Conservation (phyloP, 208 protist species). For the Trypanosoma theileri region DNA sequence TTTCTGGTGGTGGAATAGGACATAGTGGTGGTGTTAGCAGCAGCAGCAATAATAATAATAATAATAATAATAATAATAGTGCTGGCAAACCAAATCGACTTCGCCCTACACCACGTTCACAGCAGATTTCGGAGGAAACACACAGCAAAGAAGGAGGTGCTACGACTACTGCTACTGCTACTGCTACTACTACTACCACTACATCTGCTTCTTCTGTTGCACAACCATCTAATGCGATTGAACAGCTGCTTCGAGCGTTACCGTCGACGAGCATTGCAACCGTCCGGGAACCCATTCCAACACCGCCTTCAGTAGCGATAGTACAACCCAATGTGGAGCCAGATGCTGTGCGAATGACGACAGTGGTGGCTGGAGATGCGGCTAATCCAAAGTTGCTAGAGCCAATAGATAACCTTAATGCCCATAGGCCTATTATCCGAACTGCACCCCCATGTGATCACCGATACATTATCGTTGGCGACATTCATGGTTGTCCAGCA, state of each 20-base stretch:
- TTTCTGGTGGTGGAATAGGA: neutral
- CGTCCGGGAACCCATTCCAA: conserved; percentile 12
- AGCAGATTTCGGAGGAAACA: conserved; percentile 2
- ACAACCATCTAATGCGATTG: conserved; percentile 7
- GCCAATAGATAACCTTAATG: conserved; percentile 65
- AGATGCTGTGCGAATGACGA: conserved; percentile 9
- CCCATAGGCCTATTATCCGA: conserved; percentile 64
- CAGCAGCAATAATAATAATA: neutral
- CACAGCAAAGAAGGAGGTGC: neutral
- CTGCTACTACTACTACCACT: neutral
- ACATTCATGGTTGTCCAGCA: conserved; percentile 88
- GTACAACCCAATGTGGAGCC: conserved; percentile 6
- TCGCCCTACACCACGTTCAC: conserved; percentile 19
- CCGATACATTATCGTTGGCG: conserved; percentile 86
- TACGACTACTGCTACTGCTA: neutral
- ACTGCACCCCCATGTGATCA: conserved; percentile 40
- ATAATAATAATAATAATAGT: too few species aligned
- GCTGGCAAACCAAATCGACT: too few species aligned
- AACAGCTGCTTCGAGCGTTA: conserved; percentile 6
- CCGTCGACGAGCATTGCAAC: conserved; percentile 16
- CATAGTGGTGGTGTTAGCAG: neutral
- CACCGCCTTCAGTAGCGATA: conserved; percentile 19
- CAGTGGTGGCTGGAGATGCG: conserved; percentile 23
- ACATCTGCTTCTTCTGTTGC: too few species aligned
- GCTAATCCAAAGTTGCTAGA: conserved; percentile 49